Conservation (phyloP, 1,284 basidiomycete species). For the Chiua sp. region DNA sequence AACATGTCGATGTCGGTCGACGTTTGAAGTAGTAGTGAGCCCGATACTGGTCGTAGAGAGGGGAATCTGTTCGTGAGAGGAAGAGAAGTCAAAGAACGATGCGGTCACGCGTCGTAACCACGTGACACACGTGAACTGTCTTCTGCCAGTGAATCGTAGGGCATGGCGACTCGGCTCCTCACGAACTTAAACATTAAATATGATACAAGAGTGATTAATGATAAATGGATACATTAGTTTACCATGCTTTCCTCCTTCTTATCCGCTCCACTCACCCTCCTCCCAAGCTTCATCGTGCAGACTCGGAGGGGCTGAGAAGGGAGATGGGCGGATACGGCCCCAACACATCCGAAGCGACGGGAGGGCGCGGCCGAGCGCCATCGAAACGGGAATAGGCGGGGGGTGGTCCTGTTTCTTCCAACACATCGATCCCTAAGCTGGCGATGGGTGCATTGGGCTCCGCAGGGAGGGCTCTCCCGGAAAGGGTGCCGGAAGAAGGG, state of each 20-base stretch:
- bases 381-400: constrained; percentile 30
- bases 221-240: neutral
- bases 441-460: constrained; percentile 4
- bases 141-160: too few species aligned
- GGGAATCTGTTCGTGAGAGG: constrained; percentile 3
- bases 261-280: neutral
- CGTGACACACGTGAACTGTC: constrained; percentile 25
- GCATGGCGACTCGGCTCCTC: too few species aligned
- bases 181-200: neutral
- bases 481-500: constrained; percentile 7
- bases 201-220: too few species aligned
- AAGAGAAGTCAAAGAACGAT: neutral
- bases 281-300: neutral
- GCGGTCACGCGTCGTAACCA: constrained; percentile 25
- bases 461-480: neutral
- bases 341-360: constrained; percentile 13
- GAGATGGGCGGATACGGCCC: constrained; percentile 30
- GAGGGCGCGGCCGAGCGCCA: constrained; percentile 5
- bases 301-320: constrained; percentile 2
- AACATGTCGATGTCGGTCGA: constrained; percentile 18
- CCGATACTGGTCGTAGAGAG: neutral
- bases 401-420: constrained; percentile 6
- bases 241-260: neutral
- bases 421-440: constrained; percentile 5
- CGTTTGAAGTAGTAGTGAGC: neutral